Evolutionary conservation across 176 grass and related monocot species (phyloP), one percentile per base, ranked within the genome.

Genomic region (Aechmea fasciata): DNA sequence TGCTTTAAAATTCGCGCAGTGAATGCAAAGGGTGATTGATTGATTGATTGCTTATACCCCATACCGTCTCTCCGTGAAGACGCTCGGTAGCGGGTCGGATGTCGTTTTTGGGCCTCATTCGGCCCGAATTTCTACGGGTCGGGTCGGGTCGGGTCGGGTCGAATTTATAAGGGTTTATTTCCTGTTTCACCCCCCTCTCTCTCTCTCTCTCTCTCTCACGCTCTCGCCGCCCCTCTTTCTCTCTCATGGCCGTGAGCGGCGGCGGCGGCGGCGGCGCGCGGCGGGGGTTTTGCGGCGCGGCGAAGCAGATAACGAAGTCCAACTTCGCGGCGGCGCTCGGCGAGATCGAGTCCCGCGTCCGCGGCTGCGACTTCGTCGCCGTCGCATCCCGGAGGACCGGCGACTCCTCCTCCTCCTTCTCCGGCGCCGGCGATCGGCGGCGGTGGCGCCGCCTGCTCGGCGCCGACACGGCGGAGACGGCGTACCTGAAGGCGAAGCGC

Each of bases 401-500:
- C 19, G 77, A 78, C 51, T 28, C 15, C 29, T 9, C 67, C 67
- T 17, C 72, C 53, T 75, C 81, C 68, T 73, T 79, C 47, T 73
- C 79, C 23, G 77, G 77, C 29, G 3, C 29, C 29, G 29, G 29
- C 29, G 29, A 54, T 4, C 75, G 75, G 18, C 33, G 49, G n/a
- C 33, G 65, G 17, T 86, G 81, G 81, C 86, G 79, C 41, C 82
- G 86, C n/a, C 49, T 85, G 57, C 77, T 92, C 71, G 63, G 71
- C 10, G 77, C 85, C 33, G 93, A 97, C 82, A 97, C 86, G 12
- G 8, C 79, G 17, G 89, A 97, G 71, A 90, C 89, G 18, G 82
- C 86, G 5, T 97, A 97, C 65, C 78, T 87, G 13, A 97, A 92
- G 76, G 84, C 93, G 62, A 97, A 85, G 72, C 71, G 77, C 68